Base-by-base conservation (phyloP, 495 filamentous ascomycete species). In the Penicillium nucicola region DNA sequence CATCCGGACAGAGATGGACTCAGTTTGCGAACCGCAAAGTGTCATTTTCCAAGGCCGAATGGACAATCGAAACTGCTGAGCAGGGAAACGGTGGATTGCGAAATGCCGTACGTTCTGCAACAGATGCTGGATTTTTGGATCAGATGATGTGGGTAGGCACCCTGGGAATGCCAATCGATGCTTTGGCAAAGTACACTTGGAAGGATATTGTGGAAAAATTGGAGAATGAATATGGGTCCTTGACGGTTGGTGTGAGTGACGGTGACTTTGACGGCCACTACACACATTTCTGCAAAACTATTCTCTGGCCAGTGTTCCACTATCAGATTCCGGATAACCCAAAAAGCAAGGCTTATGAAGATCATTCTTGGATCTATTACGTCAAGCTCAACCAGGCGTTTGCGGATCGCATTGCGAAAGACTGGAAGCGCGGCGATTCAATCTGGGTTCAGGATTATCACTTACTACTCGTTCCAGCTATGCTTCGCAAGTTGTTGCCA, bases 361-460 rank as follows among this genome's bases (percentile, higher is more conserved):
- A 97, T 61, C 91, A 97, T 58, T 96, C 90, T 2, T 97, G 90
- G 90, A 80, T 89, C 58, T 95, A 89, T 68, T 97, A 96, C 61
- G 86, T 89, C 48, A 88, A 86, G 34, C 74, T 96, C 58, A 96
- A 96, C 70, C 85, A 91, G 66, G 89, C 84, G 3, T 95, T 96
- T 66, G 92, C 92, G 5, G 86, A 96, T 58, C 84, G 83, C 58
- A 90, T 96, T 44, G 81, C 93, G 25, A 85, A 84, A 67, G 88
- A 89, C 68, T 97, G 92, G 83, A 95, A 95, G 69, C 82, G 85
- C 4, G 90, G 88, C 20, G 92, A 97, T 66, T 81, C 83, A 31
- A 88, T 97, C 49, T 97, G 92, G 92, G 75, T 97, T 50, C 88
- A 97, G 66, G 92, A 97, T 64, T 97, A 97, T 61, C 92, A 97